A percentile compares a stretch with the other conserved stretches of the same genome.
phyloP scores from a whole-genome alignment of 225 moss, liverwort and hornwort species.

The Pseudisothecium myosuroides region DNA sequence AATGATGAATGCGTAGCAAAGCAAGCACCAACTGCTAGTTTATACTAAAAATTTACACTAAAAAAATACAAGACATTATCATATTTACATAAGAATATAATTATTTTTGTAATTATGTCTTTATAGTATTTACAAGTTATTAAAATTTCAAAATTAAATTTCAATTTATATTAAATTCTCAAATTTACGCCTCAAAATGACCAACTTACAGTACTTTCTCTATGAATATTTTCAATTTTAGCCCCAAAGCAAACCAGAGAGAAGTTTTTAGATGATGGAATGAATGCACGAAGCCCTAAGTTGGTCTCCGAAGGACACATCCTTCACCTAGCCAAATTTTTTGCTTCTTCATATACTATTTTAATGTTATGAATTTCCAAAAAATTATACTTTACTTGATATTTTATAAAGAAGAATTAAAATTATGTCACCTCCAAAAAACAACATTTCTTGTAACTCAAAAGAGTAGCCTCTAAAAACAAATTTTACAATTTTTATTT shows the following conservation, averaged over 20 bases:
- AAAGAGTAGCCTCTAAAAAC: neutral
- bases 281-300: neutral
- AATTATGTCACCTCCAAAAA: neutral
- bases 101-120: neutral
- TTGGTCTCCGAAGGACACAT: neutral
- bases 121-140: neutral
- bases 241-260: rapidly evolving
- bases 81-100: neutral
- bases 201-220: neutral
- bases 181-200: neutral
- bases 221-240: neutral
- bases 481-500: neutral
- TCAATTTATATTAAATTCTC: no score
- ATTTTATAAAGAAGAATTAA: neutral
- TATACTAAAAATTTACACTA: no score
- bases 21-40: no score
- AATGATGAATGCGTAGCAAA: no score
- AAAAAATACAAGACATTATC: neutral
- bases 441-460: neutral
- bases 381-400: neutral
- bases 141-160: neutral
- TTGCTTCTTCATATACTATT: no score
- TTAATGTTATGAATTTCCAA: neutral
- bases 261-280: neutral
- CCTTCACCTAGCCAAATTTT: neutral